phyloP scores from a whole-genome alignment of 768 basidiomycete genomes.

The Leucosporidium creatinivorum region DNA sequence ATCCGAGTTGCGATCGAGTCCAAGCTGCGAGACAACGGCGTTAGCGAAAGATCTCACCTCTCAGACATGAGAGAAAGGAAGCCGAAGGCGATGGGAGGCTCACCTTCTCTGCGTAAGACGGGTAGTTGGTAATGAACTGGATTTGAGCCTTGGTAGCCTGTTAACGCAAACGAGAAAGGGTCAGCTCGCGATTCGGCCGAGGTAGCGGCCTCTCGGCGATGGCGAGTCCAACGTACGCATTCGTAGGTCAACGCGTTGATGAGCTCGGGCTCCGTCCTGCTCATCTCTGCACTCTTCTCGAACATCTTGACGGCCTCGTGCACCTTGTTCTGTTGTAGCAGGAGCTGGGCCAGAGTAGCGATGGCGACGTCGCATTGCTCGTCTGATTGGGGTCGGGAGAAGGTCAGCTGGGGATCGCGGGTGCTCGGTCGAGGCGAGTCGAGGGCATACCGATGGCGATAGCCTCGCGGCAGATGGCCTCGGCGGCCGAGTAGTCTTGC shows the following conservation, averaged over 20 bases:
- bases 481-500: conserved; percentile 74
- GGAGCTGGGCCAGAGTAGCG: conserved; percentile 87
- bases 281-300: conserved; percentile 69
- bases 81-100: too few species aligned
- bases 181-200: too few species aligned
- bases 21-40: too few species aligned
- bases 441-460: conserved; percentile 49
- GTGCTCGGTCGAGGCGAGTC: neutral
- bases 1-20: too few species aligned
- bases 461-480: conserved; percentile 79
- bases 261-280: conserved; percentile 84
- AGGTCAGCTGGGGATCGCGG: neutral
- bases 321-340: conserved; percentile 81
- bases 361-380: conserved; percentile 94
- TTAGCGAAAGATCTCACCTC: too few species aligned
- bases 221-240: conserved; percentile 14
- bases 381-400: conserved; percentile 47
- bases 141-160: conserved; percentile 69
- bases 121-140: conserved; percentile 75
- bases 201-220: neutral
- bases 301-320: conserved; percentile 81
- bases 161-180: too few species aligned
- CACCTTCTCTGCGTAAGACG: conserved; percentile 39
- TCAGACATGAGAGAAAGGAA: too few species aligned
- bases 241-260: conserved; percentile 37